Evolutionary conservation across 1,284 basidiomycete species (phyloP).

Genomic region (Stygiomarasmius scandens): DNA sequence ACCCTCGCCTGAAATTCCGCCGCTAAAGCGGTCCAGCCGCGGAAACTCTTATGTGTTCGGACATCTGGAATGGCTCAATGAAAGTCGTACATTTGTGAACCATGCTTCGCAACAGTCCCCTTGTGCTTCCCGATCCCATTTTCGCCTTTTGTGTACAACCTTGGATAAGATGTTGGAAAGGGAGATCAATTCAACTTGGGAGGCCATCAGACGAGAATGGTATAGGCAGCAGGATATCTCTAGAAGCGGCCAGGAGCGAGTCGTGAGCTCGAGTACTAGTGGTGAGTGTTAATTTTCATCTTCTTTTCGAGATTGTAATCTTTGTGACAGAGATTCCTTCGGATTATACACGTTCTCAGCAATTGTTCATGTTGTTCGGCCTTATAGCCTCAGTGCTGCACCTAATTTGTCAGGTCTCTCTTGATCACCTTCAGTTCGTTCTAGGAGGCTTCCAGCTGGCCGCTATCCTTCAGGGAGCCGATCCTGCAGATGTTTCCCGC

Average conservation of each 20-base stretch:
- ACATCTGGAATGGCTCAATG: neutral
- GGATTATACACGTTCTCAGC: neutral
- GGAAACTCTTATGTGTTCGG: neutral
- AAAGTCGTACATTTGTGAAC: neutral
- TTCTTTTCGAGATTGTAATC: neutral
- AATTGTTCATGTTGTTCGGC: neutral
- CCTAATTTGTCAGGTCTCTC: conserved; percentile 15
- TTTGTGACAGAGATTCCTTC: neutral
- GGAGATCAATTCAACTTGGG: neutral
- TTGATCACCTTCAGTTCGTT: conserved; percentile 11
- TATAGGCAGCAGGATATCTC: neutral
- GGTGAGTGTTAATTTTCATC: neutral
- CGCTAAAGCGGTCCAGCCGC: neutral
- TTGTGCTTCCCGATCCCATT: neutral
- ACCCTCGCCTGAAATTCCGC: neutral
- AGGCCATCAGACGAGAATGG: neutral
- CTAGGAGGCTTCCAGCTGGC: conserved; percentile 10
- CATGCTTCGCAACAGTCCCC: neutral
- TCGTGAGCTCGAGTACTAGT: neutral
- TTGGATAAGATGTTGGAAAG: neutral
- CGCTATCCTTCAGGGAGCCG: neutral
- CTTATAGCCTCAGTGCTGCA: conserved; percentile 13
- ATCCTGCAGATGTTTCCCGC: neutral
- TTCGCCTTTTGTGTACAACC: neutral
- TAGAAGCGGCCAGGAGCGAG: neutral